These are phyloP conservation scores for Penicillium capsulatum DNA, from an alignment of 2,329 filamentous ascomycete genomes.

Conservation along the genomic window DNA sequence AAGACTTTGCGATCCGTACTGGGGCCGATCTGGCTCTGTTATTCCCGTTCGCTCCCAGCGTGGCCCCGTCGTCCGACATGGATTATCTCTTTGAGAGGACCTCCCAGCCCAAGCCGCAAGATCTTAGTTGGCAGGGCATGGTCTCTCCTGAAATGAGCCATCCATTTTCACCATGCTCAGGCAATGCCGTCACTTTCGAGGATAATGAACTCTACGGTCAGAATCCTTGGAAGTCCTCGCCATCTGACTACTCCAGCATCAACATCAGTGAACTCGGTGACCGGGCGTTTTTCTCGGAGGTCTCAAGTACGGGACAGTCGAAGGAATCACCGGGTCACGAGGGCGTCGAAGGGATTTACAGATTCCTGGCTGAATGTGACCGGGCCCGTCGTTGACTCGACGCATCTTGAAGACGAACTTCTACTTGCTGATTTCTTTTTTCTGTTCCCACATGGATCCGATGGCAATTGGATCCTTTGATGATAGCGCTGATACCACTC, in stretches of 20 bases:
- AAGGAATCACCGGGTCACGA: conserved; percentile 53
- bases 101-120: conserved; percentile 31
- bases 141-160: conserved; percentile 42
- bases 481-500: conserved; percentile 23
- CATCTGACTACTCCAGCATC: conserved; percentile 56
- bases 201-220: conserved; percentile 42
- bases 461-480: conserved; percentile 9
- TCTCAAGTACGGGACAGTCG: conserved; percentile 33
- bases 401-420: not conserved
- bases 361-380: conserved; percentile 63
- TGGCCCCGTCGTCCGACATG: conserved; percentile 43
- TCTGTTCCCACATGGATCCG: conserved; percentile 4
- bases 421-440: conserved; percentile 3
- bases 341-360: conserved; percentile 61
- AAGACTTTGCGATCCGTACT: conserved; percentile 63
- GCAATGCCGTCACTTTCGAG: conserved; percentile 38
- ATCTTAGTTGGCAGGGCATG: conserved; percentile 57
- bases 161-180: conserved; percentile 24
- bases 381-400: conserved; percentile 33
- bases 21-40: conserved; percentile 71
- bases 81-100: conserved; percentile 44
- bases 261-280: conserved; percentile 51
- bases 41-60: conserved; percentile 78
- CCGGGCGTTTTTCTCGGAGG: conserved; percentile 38
- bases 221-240: conserved; percentile 53